Evolutionary conservation across 768 basidiomycete species (phyloP).

Genomic region (Pleurotus tuoliensis): DNA sequence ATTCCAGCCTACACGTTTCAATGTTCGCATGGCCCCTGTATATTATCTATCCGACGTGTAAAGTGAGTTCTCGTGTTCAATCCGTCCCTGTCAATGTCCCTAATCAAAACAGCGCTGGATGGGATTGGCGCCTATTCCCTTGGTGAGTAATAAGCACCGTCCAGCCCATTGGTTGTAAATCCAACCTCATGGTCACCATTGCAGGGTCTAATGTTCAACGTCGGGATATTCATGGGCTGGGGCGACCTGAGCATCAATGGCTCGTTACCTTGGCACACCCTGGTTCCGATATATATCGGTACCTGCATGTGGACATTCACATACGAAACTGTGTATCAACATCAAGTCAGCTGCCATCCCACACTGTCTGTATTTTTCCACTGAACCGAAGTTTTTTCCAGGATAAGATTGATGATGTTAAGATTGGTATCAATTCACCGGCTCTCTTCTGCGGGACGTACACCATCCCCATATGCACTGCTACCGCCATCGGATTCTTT

Average conservation of each 20-base stretch:
- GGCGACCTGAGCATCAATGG: constrained; percentile 20
- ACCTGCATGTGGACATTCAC: constrained; percentile 26
- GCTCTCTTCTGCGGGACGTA: constrained; percentile 48
- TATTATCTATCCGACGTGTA: constrained; percentile 30
- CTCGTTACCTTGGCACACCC: constrained; percentile 19
- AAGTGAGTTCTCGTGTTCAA: constrained; percentile 14
- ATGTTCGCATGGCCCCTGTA: constrained; percentile 27
- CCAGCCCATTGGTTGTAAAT: neutral
- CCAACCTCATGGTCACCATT: neutral
- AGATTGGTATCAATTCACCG: constrained; percentile 54
- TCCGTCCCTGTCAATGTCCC: neutral
- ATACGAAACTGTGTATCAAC: constrained; percentile 30
- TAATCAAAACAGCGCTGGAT: constrained; percentile 22
- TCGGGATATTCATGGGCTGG: constrained; percentile 30
- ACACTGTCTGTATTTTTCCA: constrained; percentile 2
- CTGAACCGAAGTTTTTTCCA: constrained; percentile 24
- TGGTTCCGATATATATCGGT: constrained; percentile 21
- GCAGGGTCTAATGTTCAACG: constrained; percentile 29
- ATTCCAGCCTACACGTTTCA: constrained; percentile 18
- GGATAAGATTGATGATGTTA: constrained; percentile 57
- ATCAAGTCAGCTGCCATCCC: constrained; percentile 19
- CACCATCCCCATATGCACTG: constrained; percentile 43
- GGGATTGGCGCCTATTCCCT: constrained; percentile 24
- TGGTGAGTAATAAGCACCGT: constrained; percentile 14
- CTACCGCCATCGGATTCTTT: constrained; percentile 42